A percentile compares a stretch with the other conserved stretches of the same genome.
Evolutionary conservation across 768 basidiomycete genomes (phyloP).

Genomic region (Kwoniella mangroviensis): DNA sequence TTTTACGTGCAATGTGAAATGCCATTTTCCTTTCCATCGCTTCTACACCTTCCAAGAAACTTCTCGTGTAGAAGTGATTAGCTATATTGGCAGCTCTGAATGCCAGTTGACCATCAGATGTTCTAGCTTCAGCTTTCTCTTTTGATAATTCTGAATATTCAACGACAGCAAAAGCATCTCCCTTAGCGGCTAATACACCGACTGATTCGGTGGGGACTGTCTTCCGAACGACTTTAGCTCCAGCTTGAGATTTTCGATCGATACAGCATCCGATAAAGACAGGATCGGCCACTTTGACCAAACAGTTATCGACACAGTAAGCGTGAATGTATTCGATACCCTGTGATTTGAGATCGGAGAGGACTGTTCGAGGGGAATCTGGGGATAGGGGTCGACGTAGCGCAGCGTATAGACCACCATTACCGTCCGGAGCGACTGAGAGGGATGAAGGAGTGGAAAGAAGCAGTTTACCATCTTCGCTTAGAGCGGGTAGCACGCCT

Average conservation of each 20-base stretch:
- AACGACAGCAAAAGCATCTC: constrained; percentile 85
- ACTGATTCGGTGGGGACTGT: constrained; percentile 83
- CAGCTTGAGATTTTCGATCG: constrained; percentile 82
- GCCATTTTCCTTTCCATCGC: constrained; percentile 85
- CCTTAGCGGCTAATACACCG: constrained; percentile 86
- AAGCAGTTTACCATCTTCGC: constrained; percentile 90
- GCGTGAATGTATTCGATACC: constrained; percentile 86
- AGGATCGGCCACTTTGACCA: constrained; percentile 95
- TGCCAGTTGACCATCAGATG: constrained; percentile 75
- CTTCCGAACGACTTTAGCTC: constrained; percentile 96
- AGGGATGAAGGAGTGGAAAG: constrained; percentile 77
- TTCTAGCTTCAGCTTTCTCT: constrained; percentile 76
- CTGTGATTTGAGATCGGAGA: constrained; percentile 77
- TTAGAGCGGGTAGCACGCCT: constrained; percentile 92
- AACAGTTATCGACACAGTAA: constrained; percentile 98
- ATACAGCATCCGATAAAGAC: constrained; percentile 96
- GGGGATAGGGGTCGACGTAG: constrained; percentile 71
- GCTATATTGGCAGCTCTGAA: constrained; percentile 97
- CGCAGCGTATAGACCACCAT: constrained; percentile 95
- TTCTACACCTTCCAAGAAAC: constrained; percentile 77
- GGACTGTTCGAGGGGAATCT: constrained; percentile 69
- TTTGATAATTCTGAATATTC: constrained; percentile 95
- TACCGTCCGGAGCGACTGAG: constrained; percentile 97
- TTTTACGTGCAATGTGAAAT: constrained; percentile 97
- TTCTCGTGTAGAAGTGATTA: constrained; percentile 95